Base-by-base conservation (phyloP, 345 rosid species). In the Brassica juncea region DNA sequence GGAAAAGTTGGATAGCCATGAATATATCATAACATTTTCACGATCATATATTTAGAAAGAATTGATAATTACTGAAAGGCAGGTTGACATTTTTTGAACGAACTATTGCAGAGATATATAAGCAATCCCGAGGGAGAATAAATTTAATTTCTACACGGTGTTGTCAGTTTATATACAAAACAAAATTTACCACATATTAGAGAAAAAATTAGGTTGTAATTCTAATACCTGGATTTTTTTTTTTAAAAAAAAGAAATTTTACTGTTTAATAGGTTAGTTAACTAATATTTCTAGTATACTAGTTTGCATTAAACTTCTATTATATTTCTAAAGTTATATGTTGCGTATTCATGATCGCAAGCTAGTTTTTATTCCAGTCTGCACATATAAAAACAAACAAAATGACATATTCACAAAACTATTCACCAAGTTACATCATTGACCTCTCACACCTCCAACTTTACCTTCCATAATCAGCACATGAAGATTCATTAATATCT, bases 121-220 rank as follows among this genome's bases (percentile, higher is more conserved):
- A 66, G 73, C 82, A 72, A 78, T 72, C 73, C 77, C 82, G 73
- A 78, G 54, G 77, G 68, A 28, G 82, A 30, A 78, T 55, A 66
- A 66, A 72, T 77, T 58, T 77, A 23, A 23, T 7, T 32, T 32
- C 34, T 35, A 63, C 57, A 30, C 25, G 15, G 32, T 71, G 47
- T 71, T 16, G 59, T 25, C 71, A 32, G 65, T 61, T 62, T 63
- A 3, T 54, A 15, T 54, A 15, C 6, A 63, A 62, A 10, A 31
- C 44, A 34, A 35, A 32, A 37, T 10, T 31, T 70, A 21, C 28
- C 58, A 31, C 47, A 47, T 23, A 23, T 27, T 63, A 32, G 9
- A 39, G n/a, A n/a, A 66, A 16, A 16, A 10, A 10, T 25, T 6
- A 37, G 67, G 21, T 11, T 59, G 60, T 39, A 58, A 27, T 27